Evolutionary conservation across 441 rosid genomes (phyloP), one percentile per base, ranked within the genome.

Genomic region (Gossypium aridum): DNA sequence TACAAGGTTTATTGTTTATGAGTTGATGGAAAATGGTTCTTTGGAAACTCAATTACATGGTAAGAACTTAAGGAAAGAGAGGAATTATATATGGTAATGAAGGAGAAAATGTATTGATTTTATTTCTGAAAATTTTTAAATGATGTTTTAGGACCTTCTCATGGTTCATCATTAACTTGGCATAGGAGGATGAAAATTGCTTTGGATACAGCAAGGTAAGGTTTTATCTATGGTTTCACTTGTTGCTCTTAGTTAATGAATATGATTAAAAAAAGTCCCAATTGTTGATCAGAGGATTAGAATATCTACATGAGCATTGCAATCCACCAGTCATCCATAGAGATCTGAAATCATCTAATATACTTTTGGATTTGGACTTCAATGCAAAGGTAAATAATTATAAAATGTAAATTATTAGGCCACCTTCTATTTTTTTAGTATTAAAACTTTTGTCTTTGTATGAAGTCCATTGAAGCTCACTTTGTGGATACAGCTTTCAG

Each of bases 331-430:
- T 94, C 85, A 92, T 94, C 71, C 99, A 94, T 85, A 90, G 99
- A 78, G 99, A 94, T 89, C 90, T 94, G 86, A 94, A 94, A 89
- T 88, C 99, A 2, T 92, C 99, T 75, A 94, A 94, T 81, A 90
- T 94, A 69, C 89, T 94, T 61, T 77, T 94, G 80, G 98, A 92
- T 79, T 83, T 89, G 76, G 86, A 84, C 77, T 94, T 89, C 87
- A 89, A 90, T 69, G 98, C 98, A 45, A 94, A 94, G 98, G 98
- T 92, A n/a, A 83, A 76, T 51, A 12, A 19, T 12, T 20, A 12
- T 43, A n/a, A n/a, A 51, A 17, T 60, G 54, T n/a, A 23, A 64
- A 74, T 25, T 17, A 51, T 28, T 57, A 55, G 17, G 59, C 14
- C 31, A n/a, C 56, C 43, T 4, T 14, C 0, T 63, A 0, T 14